Base-by-base conservation (phyloP, 2,329 filamentous ascomycete genomes). In the Biscogniauxia mediterranea region DNA sequence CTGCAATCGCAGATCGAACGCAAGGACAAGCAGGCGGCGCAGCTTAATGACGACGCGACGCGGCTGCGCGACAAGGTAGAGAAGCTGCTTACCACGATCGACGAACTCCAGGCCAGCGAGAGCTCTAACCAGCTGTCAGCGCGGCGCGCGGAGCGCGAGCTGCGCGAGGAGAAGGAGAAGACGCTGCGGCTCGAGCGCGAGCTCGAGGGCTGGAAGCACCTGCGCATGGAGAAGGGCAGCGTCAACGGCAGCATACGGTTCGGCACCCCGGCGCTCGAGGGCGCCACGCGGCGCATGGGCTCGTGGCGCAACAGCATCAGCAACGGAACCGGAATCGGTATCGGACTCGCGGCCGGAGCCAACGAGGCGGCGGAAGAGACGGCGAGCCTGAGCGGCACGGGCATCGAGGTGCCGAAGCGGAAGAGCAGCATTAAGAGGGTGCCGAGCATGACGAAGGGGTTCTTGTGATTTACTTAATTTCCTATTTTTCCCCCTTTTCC, bases 1-100 rank as follows among this genome's bases (percentile, higher is more conserved):
- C 85, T 98, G 23, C 92, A 97, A 76, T 84, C 87, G 23, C 94
- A 98, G 76, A 90, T 99, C 67, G 93, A 97, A 54, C 91, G 95
- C 69, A 92, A 93, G 69, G 94, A 98, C 67, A 97, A 96, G 79
- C 87, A 91, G 69, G 92, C 93, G 70, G 73, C 82, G 5, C 89
- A 95, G 72, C 82, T 97, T 19, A 84, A 88, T 58, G 94, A 97
- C 57, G 95, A 98, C 70, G 85, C 97, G 60, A 81, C 83, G 67
- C 91, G 94, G 66, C 88, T 92, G 71, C 91, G 94, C 64, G 94
- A 98, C 78, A 96, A 95, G 81, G 86, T 93, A 64, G 92, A 95
- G 66, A 92, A 93, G 73, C 87, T 98, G 5, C 88, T 99, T 56
- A 84, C 88, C 72, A 92, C 92, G 1, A 97, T 99, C 69, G 94